Conservation (phyloP, 768 basidiomycete species). For the Pulveroboletus sp. region DNA sequence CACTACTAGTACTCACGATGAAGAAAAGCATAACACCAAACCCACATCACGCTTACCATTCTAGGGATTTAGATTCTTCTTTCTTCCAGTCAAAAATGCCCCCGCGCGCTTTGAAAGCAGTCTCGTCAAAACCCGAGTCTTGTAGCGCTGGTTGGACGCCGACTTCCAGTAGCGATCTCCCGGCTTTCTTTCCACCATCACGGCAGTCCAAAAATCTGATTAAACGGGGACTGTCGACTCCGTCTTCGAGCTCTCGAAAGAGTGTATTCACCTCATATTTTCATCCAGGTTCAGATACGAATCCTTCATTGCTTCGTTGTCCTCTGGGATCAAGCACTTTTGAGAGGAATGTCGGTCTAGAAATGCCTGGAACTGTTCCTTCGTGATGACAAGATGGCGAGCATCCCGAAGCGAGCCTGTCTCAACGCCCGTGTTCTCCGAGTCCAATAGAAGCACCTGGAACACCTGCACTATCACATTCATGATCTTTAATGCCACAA, state of each 20-base stretch:
- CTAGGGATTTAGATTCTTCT: constrained; percentile 1
- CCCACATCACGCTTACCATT: neutral
- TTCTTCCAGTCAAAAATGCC: constrained; percentile 38
- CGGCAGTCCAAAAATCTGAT: constrained; percentile 34
- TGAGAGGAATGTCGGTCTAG: constrained; percentile 33
- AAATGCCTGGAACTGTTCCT: constrained; percentile 35
- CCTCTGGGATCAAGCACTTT: constrained; percentile 35
- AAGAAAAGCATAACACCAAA: too few relatives aligned
- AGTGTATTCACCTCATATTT: constrained; percentile 32
- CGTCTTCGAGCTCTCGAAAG: neutral
- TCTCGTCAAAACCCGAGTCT: constrained; percentile 35
- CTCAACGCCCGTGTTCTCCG: constrained; percentile 34
- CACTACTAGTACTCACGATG: too few relatives aligned
- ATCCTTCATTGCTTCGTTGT: constrained; percentile 39
- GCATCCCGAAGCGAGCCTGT: constrained; percentile 34
- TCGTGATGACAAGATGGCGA: constrained; percentile 32
- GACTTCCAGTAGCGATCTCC: constrained; percentile 28
- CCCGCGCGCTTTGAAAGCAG: constrained; percentile 30
- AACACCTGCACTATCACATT: constrained; percentile 26
- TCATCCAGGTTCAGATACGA: constrained; percentile 40
- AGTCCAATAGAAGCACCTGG: constrained; percentile 35
- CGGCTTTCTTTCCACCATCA: constrained; percentile 31
- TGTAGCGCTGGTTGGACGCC: constrained; percentile 32
- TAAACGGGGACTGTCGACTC: neutral
- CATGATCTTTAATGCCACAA: constrained; percentile 3